phyloP scores from a whole-genome alignment of 306 rosid species.

The Alnus rubra region DNA sequence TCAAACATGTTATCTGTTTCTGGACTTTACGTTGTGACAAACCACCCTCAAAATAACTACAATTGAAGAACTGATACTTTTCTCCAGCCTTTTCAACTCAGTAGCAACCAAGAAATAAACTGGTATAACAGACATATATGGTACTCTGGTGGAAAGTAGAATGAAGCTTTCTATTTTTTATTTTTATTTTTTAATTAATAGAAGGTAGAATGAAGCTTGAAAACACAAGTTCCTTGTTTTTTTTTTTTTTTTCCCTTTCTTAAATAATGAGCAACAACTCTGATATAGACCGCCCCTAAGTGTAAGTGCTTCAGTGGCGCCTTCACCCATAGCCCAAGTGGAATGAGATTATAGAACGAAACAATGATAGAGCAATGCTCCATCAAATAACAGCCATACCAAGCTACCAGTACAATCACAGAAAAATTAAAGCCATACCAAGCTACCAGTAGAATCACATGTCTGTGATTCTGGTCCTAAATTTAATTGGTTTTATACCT shows the following conservation, averaged over 20 bases:
- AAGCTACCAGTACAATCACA: slow-evolving; percentile 13
- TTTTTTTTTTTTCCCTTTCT: background rate
- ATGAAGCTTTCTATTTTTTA: background rate
- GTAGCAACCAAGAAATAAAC: no score
- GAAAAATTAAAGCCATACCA: background rate
- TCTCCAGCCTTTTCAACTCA: slow-evolving; percentile 1
- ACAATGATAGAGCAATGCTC: background rate
- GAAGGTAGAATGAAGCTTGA: background rate
- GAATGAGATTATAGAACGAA: background rate
- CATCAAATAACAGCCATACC: background rate
- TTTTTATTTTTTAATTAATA: no score
- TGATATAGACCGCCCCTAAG: background rate
- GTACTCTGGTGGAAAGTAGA: no score
- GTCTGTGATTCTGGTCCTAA: background rate
- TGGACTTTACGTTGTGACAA: slow-evolving; percentile 15
- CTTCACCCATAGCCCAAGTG: background rate
- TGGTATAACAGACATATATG: no score
- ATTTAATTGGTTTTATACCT: slow-evolving; percentile 46
- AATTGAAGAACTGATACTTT: background rate
- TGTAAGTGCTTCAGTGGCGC: background rate
- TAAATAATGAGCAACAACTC: background rate
- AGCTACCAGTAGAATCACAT: slow-evolving; percentile 11
- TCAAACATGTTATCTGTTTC: background rate
- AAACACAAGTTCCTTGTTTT: background rate
- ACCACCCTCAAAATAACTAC: background rate